These are phyloP conservation scores for Pseudevernia furfuracea DNA, from an alignment of 495 filamentous ascomycete genomes.

Conservation along the genomic window DNA sequence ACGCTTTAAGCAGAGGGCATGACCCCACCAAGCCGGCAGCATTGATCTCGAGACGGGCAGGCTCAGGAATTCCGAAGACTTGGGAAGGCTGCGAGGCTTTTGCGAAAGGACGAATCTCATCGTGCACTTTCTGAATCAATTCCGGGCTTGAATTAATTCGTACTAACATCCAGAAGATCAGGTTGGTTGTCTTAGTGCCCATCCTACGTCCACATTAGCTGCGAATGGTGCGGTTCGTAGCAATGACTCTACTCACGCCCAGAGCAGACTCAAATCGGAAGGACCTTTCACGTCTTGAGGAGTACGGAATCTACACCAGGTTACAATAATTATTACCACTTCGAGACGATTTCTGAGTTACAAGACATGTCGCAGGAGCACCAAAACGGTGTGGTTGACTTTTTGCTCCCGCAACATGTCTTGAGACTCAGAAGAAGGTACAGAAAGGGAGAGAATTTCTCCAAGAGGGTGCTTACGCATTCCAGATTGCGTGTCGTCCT, in stretches of 20 bases:
- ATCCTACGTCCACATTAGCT: neutral
- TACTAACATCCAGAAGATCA: slow-evolving; percentile 51
- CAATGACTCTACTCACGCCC: slow-evolving; percentile 30
- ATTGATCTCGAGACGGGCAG: slow-evolving; percentile 44
- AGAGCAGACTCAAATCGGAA: slow-evolving; percentile 40
- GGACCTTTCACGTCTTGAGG: slow-evolving; percentile 32
- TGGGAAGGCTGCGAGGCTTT: slow-evolving; percentile 38
- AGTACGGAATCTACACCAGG: slow-evolving; percentile 27
- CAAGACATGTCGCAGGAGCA: neutral
- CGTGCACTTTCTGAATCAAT: slow-evolving; percentile 42
- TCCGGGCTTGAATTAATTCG: slow-evolving; percentile 43
- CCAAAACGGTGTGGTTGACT: no score
- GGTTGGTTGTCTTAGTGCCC: slow-evolving; percentile 43
- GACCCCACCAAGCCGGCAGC: slow-evolving; percentile 36
- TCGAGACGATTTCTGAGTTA: neutral
- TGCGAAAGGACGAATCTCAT: slow-evolving; percentile 45
- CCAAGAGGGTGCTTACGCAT: neutral
- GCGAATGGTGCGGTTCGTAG: neutral
- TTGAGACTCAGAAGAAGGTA: neutral
- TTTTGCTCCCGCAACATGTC: neutral
- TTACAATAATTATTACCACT: neutral
- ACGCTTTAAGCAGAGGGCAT: slow-evolving; percentile 47
- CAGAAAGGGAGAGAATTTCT: neutral
- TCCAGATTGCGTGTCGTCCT: slow-evolving; percentile 37
- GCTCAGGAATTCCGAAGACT: slow-evolving; percentile 48